Percentiles rank a stretch among this genome's conserved stretches.
Conservation (phyloP, 148 eudicot species). For the Camellia granthamiana region DNA sequence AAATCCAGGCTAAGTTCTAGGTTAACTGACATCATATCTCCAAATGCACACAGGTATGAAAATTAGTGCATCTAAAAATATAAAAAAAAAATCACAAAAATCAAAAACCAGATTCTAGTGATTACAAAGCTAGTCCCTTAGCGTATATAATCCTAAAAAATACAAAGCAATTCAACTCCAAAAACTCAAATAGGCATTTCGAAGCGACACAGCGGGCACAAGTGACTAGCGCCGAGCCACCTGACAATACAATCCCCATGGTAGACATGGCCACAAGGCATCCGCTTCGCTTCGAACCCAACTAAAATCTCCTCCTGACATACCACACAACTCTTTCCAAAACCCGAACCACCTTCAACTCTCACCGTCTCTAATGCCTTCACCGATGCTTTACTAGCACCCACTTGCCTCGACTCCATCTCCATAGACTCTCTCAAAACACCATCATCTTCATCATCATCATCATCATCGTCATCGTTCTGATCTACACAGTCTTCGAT, state of each 20-base stretch:
- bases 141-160: too few species aligned
- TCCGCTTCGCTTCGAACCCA: neutral
- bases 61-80: too few species aligned
- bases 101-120: too few species aligned
- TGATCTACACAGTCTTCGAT: neutral
- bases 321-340: neutral
- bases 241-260: constrained; percentile 2
- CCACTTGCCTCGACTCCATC: neutral
- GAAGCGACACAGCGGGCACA: neutral
- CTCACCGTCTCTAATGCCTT: neutral
- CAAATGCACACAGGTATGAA: too few species aligned
- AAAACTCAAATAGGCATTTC: neutral
- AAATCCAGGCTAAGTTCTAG: too few species aligned
- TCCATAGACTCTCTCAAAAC: neutral
- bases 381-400: neutral
- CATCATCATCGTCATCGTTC: neutral
- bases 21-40: too few species aligned
- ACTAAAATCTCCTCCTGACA: neutral
- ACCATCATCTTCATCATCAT: neutral
- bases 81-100: too few species aligned
- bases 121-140: too few species aligned
- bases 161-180: too few species aligned
- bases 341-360: neutral
- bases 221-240: neutral
- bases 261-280: neutral